Evolutionary conservation across 192 early-diverging fungal genomes (phyloP).

Genomic region (Dispira parvispora): DNA sequence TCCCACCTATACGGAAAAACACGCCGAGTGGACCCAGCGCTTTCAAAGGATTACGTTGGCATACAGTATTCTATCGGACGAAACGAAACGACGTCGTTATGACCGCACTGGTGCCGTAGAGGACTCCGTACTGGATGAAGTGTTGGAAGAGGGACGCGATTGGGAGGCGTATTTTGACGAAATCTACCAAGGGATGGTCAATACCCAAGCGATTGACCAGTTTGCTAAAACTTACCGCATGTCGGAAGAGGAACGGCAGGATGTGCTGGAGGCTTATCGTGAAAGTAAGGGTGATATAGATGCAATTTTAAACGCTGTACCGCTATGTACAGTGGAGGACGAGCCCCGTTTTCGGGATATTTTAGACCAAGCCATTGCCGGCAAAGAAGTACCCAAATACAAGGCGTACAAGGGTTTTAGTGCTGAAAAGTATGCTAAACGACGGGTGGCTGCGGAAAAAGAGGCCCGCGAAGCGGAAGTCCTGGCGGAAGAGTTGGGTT

Average conservation of each 20-base stretch:
- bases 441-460: slow-evolving; percentile 33
- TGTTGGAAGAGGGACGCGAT: slow-evolving; percentile 32
- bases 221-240: slow-evolving; percentile 53
- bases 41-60: slow-evolving; percentile 64
- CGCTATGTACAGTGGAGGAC: slow-evolving; percentile 43
- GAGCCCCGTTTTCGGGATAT: slow-evolving; percentile 39
- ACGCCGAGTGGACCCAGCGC: slow-evolving; percentile 22
- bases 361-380: slow-evolving; percentile 45
- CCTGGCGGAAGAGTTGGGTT: slow-evolving; percentile 34
- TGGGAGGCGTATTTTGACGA: slow-evolving; percentile 75
- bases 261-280: slow-evolving; percentile 49
- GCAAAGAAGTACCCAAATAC: slow-evolving; percentile 30
- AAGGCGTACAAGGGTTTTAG: slow-evolving; percentile 35
- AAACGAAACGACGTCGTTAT: slow-evolving; percentile 40
- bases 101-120: slow-evolving; percentile 56
- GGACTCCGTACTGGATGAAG: slow-evolving; percentile 24
- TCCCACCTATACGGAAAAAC: background rate
- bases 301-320: slow-evolving; percentile 40
- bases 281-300: slow-evolving; percentile 53
- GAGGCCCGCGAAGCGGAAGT: slow-evolving; percentile 45
- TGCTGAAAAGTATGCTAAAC: slow-evolving; percentile 24
- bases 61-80: slow-evolving; percentile 59
- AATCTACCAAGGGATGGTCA: slow-evolving; percentile 55
- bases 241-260: slow-evolving; percentile 55
- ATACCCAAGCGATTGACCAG: slow-evolving; percentile 52